Conservation (phyloP, 805 yeast genomes). For the Isabelozyma pseudorhagii region DNA sequence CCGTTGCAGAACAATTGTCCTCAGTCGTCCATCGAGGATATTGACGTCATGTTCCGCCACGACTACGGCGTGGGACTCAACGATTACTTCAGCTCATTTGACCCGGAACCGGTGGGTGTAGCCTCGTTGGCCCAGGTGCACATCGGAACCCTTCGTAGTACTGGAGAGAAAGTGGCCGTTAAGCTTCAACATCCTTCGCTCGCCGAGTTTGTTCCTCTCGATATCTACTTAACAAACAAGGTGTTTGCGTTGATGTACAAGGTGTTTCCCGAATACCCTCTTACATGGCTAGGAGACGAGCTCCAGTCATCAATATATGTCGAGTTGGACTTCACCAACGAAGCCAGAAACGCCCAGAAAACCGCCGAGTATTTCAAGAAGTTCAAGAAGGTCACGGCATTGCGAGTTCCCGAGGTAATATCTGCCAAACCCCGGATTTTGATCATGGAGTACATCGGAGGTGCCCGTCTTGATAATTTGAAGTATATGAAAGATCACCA, state of each 20-base stretch:
- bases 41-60: constrained; percentile 57
- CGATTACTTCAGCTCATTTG: constrained; percentile 66
- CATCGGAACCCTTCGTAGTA: constrained; percentile 55
- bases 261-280: constrained; percentile 90
- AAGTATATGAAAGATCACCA: constrained; percentile 57
- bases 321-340: constrained; percentile 86
- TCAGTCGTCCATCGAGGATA: constrained; percentile 64
- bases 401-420: constrained; percentile 71
- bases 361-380: constrained; percentile 66
- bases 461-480: constrained; percentile 79
- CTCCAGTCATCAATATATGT: constrained; percentile 79
- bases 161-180: constrained; percentile 80
- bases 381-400: constrained; percentile 61
- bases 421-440: constrained; percentile 68
- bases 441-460: constrained; percentile 83
- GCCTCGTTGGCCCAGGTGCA: constrained; percentile 98
- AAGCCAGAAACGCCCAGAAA: constrained; percentile 74
- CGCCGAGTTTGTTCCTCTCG: constrained; percentile 85
- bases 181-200: constrained; percentile 92
- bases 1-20: constrained; percentile 94
- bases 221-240: constrained; percentile 69
- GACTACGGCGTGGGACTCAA: constrained; percentile 64
- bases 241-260: constrained; percentile 73
- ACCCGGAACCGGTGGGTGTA: constrained; percentile 80
- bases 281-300: constrained; percentile 95